Conservation (phyloP, 2,329 filamentous ascomycete genomes). For the Fusarium buxicola region DNA sequence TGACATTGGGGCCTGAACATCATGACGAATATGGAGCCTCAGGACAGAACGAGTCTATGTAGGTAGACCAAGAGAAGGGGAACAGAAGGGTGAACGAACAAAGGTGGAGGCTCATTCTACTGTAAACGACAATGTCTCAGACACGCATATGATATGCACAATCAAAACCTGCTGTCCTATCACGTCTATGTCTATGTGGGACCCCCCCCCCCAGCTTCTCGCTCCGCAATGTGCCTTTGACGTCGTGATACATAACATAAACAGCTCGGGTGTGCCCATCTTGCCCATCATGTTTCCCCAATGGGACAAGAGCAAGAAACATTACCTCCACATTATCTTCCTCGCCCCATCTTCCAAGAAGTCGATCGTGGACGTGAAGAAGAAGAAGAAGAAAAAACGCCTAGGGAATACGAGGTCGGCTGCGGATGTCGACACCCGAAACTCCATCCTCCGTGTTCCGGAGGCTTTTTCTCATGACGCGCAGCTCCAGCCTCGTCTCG, state of each 20-base stretch:
- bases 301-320: not conserved
- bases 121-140: slow-evolving; percentile 5
- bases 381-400: too few species aligned
- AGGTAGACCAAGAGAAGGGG: not conserved
- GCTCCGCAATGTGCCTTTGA: slow-evolving; percentile 2
- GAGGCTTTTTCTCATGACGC: slow-evolving; percentile 37
- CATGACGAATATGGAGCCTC: too few species aligned
- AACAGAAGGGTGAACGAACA: not conserved
- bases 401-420: too few species aligned
- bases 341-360: too few species aligned
- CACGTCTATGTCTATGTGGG: not conserved
- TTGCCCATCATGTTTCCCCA: not conserved
- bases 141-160: slow-evolving; percentile 15
- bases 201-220: not conserved
- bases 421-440: too few species aligned
- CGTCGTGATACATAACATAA: not conserved
- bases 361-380: too few species aligned
- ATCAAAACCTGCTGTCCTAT: slow-evolving; percentile 5
- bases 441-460: not conserved
- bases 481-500: slow-evolving; percentile 41
- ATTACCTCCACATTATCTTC: too few species aligned
- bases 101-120: too few species aligned
- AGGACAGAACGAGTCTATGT: too few species aligned
- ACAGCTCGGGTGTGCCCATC: not conserved
- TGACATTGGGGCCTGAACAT: too few species aligned